These are phyloP conservation scores for Nemania sp. DNA, from an alignment of 2,329 filamentous ascomycete genomes.

Conservation along the genomic window DNA sequence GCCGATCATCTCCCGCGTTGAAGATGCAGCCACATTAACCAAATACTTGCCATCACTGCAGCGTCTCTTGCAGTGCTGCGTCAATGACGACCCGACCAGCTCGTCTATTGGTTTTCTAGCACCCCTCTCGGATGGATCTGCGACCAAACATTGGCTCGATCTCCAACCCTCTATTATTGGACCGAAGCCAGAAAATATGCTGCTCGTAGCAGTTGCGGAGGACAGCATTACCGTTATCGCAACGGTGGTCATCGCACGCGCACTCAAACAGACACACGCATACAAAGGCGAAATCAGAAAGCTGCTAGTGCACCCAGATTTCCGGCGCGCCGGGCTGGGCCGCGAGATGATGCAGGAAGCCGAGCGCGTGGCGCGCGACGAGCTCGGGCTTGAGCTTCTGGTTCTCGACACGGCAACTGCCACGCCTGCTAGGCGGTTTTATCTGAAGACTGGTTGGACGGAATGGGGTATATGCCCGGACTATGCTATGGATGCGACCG, in stretches of 20 bases:
- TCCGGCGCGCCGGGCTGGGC: conserved; percentile 27
- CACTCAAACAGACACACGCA: conserved; percentile 33
- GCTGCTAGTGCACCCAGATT: conserved; percentile 33
- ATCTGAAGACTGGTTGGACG: conserved; percentile 31
- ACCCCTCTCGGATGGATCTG: conserved; percentile 31
- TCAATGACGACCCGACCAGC: conserved; percentile 33
- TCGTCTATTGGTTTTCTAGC: conserved; percentile 39
- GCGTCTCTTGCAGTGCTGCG: conserved; percentile 32
- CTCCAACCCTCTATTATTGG: conserved; percentile 25
- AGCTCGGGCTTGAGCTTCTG: conserved; percentile 28
- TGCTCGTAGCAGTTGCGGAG: not conserved
- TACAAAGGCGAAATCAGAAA: conserved; percentile 37
- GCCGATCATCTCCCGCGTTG: not conserved
- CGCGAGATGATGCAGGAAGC: not conserved
- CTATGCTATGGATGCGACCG: not conserved
- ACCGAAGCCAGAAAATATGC: conserved; percentile 1
- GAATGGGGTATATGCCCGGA: conserved; percentile 37
- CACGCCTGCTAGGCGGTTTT: conserved; percentile 33
- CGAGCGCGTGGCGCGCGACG: not conserved
- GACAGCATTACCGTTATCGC: conserved; percentile 21
- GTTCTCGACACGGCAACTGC: conserved; percentile 31
- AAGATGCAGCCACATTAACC: not conserved
- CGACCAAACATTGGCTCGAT: conserved; percentile 30
- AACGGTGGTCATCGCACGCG: conserved; percentile 29
- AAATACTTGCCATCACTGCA: conserved; percentile 28